phyloP scores from a whole-genome alignment of 139 green algal genomes.

The Chlorella vulgaris region DNA sequence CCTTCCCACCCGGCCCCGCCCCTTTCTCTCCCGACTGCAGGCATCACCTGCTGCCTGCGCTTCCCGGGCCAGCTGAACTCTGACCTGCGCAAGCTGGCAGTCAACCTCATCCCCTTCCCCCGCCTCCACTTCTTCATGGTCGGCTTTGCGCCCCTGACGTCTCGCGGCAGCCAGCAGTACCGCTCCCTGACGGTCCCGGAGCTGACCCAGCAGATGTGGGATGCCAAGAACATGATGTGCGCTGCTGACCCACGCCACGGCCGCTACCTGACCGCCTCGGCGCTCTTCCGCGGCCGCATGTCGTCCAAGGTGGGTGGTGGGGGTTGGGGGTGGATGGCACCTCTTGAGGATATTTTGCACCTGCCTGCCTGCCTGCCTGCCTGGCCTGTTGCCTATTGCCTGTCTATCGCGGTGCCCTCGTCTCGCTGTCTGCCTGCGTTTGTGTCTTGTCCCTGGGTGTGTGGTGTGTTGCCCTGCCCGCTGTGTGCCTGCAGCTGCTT shows the following conservation, averaged over 20 bases:
- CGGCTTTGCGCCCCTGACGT: conserved; percentile 96
- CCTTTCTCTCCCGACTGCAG: conserved; percentile 45
- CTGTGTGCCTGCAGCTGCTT: too few relatives aligned
- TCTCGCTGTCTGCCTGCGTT: too few relatives aligned
- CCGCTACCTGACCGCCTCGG: conserved; percentile 97
- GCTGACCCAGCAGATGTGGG: conserved; percentile 99
- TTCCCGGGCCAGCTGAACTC: conserved; percentile 99
- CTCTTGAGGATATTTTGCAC: background rate
- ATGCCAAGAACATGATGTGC: conserved; percentile 99
- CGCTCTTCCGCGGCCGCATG: conserved; percentile 97
- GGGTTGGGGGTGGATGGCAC: conserved; percentile 5
- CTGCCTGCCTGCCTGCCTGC: too few relatives aligned
- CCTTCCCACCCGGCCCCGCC: background rate
- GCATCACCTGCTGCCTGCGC: conserved; percentile 98
- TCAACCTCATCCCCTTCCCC: conserved; percentile 99
- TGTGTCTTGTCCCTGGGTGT: too few relatives aligned
- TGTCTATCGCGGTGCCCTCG: too few relatives aligned
- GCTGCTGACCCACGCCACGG: conserved; percentile 97
- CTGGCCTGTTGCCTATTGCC: too few relatives aligned
- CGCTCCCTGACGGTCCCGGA: conserved; percentile 96
- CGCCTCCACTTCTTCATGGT: conserved; percentile 99
- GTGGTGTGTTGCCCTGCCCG: too few relatives aligned
- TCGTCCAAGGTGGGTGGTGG: conserved; percentile 82
- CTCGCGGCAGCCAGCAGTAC: conserved; percentile 97
- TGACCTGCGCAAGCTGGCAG: conserved; percentile 98